phyloP scores from a whole-genome alignment of 2,329 filamentous ascomycete genomes.

The Fusarium albosuccineum region DNA sequence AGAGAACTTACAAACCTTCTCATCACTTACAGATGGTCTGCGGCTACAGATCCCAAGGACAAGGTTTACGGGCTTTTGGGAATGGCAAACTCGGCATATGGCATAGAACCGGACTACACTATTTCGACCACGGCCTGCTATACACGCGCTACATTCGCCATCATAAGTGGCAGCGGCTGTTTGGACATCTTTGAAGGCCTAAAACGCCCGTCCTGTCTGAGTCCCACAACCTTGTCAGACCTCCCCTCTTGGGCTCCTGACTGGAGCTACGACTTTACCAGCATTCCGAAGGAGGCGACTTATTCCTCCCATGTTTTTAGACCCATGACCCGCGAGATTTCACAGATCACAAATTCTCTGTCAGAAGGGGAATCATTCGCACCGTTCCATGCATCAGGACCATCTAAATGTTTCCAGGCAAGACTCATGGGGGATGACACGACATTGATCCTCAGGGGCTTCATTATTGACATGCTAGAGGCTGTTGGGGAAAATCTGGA shows the following conservation, averaged over 20 bases:
- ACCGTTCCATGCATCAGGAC: background rate
- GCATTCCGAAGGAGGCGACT: background rate
- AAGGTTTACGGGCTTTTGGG: constrained; percentile 6
- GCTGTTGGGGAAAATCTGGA: background rate
- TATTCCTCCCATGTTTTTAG: background rate
- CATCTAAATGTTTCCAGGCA: background rate
- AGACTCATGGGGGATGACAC: background rate
- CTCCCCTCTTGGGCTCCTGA: constrained; percentile 2
- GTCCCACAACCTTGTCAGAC: background rate
- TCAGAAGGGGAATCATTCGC: background rate
- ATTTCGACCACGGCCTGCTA: background rate
- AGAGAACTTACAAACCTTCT: background rate
- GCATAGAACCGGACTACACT: background rate
- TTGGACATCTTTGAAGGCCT: constrained; percentile 5
- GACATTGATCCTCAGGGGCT: background rate
- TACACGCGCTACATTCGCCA: background rate
- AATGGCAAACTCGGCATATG: constrained; percentile 2
- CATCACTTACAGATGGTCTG: background rate
- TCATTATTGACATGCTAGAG: background rate
- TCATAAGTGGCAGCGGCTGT: background rate
- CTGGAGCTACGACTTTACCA: background rate
- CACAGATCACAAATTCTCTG: background rate
- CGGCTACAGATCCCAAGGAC: constrained; percentile 1
- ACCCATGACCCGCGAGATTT: constrained; percentile 1
- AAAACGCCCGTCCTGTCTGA: background rate